Percentiles rank a stretch among this genome's conserved stretches.
Evolutionary conservation across 768 basidiomycete genomes (phyloP).

Genomic region (Podaxis sp.): DNA sequence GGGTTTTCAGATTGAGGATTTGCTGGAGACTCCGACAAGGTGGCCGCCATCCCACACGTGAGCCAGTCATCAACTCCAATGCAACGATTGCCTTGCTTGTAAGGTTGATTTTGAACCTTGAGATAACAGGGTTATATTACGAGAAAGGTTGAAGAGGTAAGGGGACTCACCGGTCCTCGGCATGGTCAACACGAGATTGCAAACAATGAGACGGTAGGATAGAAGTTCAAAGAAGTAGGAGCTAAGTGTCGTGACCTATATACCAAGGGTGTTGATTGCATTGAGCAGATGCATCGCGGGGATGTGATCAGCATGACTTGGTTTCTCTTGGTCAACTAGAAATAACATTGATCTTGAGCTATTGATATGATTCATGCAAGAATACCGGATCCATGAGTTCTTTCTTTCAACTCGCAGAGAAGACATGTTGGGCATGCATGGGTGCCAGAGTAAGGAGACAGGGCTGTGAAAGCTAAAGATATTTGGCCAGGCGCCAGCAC

Average conservation of each 20-base stretch:
- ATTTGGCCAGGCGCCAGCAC: too few species aligned
- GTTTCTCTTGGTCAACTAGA: too few species aligned
- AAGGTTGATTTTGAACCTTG: neutral
- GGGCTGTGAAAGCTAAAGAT: too few species aligned
- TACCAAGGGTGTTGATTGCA: neutral
- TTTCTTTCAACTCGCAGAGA: too few species aligned
- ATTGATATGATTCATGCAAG: too few species aligned
- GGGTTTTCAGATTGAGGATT: neutral
- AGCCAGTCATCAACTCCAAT: neutral
- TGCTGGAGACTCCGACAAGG: neutral
- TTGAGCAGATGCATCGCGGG: neutral
- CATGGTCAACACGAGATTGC: neutral
- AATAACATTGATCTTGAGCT: too few species aligned
- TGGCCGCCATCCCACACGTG: neutral
- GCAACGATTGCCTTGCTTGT: neutral
- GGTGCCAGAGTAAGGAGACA: too few species aligned
- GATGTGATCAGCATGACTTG: conserved; percentile 18
- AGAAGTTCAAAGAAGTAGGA: too few species aligned
- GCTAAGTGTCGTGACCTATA: neutral
- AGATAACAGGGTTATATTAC: neutral
- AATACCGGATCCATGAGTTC: too few species aligned
- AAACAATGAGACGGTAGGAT: too few species aligned
- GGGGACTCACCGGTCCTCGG: neutral
- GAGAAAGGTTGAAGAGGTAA: neutral
- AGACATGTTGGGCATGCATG: too few species aligned